Percentiles rank a stretch among this genome's conserved stretches.
phyloP scores from a whole-genome alignment of 2,329 filamentous ascomycete genomes.

The Apiospora rasikravindrae region DNA sequence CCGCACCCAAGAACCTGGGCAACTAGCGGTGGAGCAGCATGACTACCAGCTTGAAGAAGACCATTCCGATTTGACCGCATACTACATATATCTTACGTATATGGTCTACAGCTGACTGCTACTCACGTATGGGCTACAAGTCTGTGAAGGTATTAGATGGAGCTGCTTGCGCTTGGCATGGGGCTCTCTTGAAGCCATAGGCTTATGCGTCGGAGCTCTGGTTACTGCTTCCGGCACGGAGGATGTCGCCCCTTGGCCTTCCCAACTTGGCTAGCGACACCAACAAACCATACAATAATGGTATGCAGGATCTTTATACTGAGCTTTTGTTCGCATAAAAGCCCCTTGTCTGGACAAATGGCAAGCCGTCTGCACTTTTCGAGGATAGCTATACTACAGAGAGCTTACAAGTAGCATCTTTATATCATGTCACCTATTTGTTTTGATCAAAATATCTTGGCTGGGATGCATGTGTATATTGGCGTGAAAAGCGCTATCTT shows the following conservation, averaged over 20 bases:
- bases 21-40: neutral
- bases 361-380: too few relatives aligned
- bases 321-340: too few relatives aligned
- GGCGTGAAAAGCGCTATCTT: too few relatives aligned
- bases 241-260: neutral
- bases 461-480: too few relatives aligned
- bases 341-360: too few relatives aligned
- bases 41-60: neutral
- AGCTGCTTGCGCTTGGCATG: neutral
- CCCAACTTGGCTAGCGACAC: neutral
- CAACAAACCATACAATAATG: neutral
- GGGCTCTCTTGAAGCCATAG: neutral
- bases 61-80: neutral
- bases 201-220: neutral
- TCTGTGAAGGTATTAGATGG: neutral
- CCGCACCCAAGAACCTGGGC: constrained; percentile 7
- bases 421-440: too few relatives aligned
- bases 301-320: too few relatives aligned
- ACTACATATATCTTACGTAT: too few relatives aligned
- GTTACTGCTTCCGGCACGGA: neutral
- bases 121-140: too few relatives aligned
- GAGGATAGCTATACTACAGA: too few relatives aligned
- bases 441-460: too few relatives aligned
- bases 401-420: too few relatives aligned
- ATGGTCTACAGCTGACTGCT: neutral